These are phyloP conservation scores for Onygena corvina DNA, from an alignment of 2,329 filamentous ascomycete genomes.

Conservation along the genomic window DNA sequence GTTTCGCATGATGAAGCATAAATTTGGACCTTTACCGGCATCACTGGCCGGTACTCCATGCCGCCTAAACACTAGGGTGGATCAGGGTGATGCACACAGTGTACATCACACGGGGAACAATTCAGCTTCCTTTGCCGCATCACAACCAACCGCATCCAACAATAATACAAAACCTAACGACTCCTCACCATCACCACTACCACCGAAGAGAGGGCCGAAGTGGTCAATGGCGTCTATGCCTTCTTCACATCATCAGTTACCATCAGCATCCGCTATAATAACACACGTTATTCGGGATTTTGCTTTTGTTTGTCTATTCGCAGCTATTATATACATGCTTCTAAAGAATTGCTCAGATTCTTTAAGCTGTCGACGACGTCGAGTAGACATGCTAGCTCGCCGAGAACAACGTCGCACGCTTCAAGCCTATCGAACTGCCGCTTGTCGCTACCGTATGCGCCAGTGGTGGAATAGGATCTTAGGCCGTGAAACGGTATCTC, in stretches of 20 bases:
- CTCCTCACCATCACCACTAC: not conserved
- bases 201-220: not conserved
- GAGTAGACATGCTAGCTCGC: slow-evolving; percentile 42
- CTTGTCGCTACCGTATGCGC: slow-evolving; percentile 40
- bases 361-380: slow-evolving; percentile 35
- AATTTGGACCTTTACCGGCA: slow-evolving; percentile 19
- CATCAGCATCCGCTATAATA: slow-evolving; percentile 1
- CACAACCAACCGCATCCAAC: not conserved
- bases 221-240: not conserved
- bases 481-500: slow-evolving; percentile 30
- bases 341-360: slow-evolving; percentile 34
- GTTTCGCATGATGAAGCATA: slow-evolving; percentile 20
- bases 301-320: slow-evolving; percentile 35
- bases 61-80: not conserved
- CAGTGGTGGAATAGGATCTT: slow-evolving; percentile 37
- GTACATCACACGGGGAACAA: not conserved
- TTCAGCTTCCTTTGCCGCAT: not conserved
- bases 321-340: slow-evolving; percentile 26
- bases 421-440: slow-evolving; percentile 42
- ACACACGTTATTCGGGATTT: slow-evolving; percentile 24
- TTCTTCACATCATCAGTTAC: not conserved
- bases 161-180: not conserved
- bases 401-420: slow-evolving; percentile 44
- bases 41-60: slow-evolving; percentile 15
- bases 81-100: not conserved